phyloP scores from a whole-genome alignment of 1,284 basidiomycete genomes.

The Hymenochaete sp. region DNA sequence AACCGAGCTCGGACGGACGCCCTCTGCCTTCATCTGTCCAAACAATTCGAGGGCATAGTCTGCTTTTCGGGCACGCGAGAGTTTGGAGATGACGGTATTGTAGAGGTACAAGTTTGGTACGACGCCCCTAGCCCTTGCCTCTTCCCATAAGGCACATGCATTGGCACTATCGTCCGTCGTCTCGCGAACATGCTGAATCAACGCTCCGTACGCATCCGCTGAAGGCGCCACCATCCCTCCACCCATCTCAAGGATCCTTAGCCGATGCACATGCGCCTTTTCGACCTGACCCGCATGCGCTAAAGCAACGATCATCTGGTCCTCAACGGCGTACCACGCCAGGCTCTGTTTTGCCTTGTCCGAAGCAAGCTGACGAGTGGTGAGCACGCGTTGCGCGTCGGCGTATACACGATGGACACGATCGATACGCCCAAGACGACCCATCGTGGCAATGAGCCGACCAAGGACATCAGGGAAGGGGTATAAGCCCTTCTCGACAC shows the following conservation, averaged over 20 bases:
- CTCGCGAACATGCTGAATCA: conserved; percentile 82
- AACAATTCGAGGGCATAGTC: conserved; percentile 83
- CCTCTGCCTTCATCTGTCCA: conserved; percentile 68
- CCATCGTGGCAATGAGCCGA: conserved; percentile 59
- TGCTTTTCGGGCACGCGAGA: conserved; percentile 87
- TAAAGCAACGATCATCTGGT: conserved; percentile 79
- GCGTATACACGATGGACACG: conserved; percentile 63
- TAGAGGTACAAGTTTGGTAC: conserved; percentile 79
- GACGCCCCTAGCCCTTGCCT: conserved; percentile 66
- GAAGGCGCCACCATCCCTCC: conserved; percentile 74
- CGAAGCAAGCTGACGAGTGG: conserved; percentile 28
- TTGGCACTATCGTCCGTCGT: conserved; percentile 90
- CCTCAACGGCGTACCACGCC: conserved; percentile 76
- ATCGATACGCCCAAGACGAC: conserved; percentile 51
- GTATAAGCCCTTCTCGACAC: conserved; percentile 32
- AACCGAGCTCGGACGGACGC: conserved; percentile 71
- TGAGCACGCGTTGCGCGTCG: conserved; percentile 58
- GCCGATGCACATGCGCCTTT: conserved; percentile 72
- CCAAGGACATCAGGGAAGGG: conserved; percentile 51
- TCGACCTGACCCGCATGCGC: conserved; percentile 77
- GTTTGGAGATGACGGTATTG: conserved; percentile 93
- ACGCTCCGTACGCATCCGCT: conserved; percentile 84
- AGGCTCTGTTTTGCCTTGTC: conserved; percentile 44
- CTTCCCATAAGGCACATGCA: conserved; percentile 76
- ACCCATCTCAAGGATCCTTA: conserved; percentile 70